These are phyloP conservation scores for Cercospora sp. DNA, from an alignment of 2,329 filamentous ascomycete genomes.

Conservation along the genomic window DNA sequence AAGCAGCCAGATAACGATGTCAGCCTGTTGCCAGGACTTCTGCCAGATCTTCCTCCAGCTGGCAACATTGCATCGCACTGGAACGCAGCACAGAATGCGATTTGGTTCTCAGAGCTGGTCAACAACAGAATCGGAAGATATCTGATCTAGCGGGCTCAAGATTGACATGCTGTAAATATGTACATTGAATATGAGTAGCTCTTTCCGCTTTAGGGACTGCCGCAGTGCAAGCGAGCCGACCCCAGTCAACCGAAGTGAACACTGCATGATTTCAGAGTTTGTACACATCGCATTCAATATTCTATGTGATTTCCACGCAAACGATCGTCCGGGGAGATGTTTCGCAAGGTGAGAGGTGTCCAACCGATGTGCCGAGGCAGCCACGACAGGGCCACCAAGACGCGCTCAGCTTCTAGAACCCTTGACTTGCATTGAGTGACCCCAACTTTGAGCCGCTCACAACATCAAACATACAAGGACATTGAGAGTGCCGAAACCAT, in stretches of 20 bases:
- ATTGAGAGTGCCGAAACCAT: neutral
- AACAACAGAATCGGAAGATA: slow-evolving; percentile 28
- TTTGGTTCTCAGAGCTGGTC: slow-evolving; percentile 26
- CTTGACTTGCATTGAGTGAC: neutral
- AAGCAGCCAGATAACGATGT: slow-evolving; percentile 23
- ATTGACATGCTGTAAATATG: neutral
- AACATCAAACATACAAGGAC: neutral
- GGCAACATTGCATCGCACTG: slow-evolving; percentile 27
- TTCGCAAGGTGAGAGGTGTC: neutral
- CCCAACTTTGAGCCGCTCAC: neutral
- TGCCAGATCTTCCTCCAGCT: slow-evolving; percentile 25
- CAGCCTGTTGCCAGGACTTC: slow-evolving; percentile 13
- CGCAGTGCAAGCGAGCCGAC: neutral
- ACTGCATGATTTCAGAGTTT: neutral
- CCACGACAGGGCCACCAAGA: neutral
- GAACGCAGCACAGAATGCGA: slow-evolving; percentile 20
- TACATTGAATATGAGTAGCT: neutral
- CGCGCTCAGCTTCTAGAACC: neutral
- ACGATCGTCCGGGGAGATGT: neutral
- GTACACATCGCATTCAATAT: neutral
- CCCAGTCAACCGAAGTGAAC: neutral
- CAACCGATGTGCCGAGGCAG: neutral
- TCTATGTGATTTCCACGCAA: neutral
- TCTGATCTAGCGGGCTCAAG: slow-evolving; percentile 9
- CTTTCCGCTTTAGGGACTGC: neutral